Conservation (phyloP, 2,329 filamentous ascomycete species). For the Ceratocystis cacaofunesta region DNA sequence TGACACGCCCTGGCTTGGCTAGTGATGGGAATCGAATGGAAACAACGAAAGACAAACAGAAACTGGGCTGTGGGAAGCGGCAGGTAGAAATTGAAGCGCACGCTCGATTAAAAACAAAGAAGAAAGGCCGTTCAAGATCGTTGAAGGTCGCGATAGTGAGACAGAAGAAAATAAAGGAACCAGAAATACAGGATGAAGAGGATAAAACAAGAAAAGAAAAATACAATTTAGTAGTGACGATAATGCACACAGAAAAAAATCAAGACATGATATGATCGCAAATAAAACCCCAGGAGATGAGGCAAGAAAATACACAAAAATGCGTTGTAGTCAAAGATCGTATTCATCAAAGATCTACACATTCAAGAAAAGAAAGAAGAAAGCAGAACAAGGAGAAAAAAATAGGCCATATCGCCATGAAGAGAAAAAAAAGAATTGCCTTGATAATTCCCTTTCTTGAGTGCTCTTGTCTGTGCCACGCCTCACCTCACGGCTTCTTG, state of each 20-base stretch:
- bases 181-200: not conserved
- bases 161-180: constrained; percentile 2
- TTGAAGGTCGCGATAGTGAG: not conserved
- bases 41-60: not conserved
- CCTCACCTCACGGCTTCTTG: no score
- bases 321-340: not conserved
- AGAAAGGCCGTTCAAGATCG: not conserved
- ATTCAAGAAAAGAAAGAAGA: not conserved
- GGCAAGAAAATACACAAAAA: not conserved
- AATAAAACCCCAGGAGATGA: not conserved
- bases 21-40: no score
- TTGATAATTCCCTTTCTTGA: not conserved
- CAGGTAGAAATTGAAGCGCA: not conserved
- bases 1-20: not conserved
- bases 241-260: not conserved
- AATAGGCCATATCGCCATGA: not conserved
- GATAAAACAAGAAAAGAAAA: not conserved
- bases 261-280: not conserved
- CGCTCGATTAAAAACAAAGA: not conserved
- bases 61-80: not conserved
- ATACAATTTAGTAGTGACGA: not conserved
- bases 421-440: not conserved
- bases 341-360: not conserved
- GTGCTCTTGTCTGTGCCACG: not conserved
- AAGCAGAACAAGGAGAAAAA: not conserved